Base-by-base conservation (phyloP, 371 early-diverging fungal species). In the Mucor saturninus region DNA sequence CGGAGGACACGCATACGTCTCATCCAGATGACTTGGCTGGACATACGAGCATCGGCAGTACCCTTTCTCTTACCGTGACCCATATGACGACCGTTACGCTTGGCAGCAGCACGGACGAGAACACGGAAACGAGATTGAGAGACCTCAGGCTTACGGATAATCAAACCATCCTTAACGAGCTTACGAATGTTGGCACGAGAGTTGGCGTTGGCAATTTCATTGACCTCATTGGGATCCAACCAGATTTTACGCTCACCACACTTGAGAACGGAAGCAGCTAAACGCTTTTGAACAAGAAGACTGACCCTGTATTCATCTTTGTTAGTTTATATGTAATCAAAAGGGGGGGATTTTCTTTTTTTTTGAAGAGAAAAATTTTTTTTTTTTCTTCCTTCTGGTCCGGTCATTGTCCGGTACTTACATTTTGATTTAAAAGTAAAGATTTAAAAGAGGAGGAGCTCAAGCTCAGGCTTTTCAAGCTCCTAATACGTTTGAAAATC, bases 11-110 rank as follows among this genome's bases (percentile, higher is more conserved):
- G 92, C 91, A 96, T 96, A 77, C 98, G 93, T 64, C 99, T 92
- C 97, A 99, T 99, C 99, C 99, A 99, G 78, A 98, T 86, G 72
- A 96, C 91, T 67, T 90, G 85, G 69, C 88, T 82, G 72, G 98
- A 97, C 97, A 98, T 97, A 86, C 99, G 97, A 61, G 99, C 99
- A 83, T 99, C 97, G 65, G 97, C 93, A 73, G 99, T 97, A 95
- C 98, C 99, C 80, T 90, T 92, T 77, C 98, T 93, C 88, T 97
- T 98, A 91, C 99, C 99, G 72, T 89, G 82, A 68, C 99, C 99
- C 78, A 91, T 91, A 89, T 99, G 99, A 80, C 99, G 95, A 84
- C 99, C 99, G 74, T 93, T 92, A 75, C 96, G 93, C 92, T 98
- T 99, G 76, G 99, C 97, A 68, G 89, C 95, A 65, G 84, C 81